Evolutionary conservation across 768 basidiomycete genomes (phyloP).

Genomic region (Pleurotus djamor): DNA sequence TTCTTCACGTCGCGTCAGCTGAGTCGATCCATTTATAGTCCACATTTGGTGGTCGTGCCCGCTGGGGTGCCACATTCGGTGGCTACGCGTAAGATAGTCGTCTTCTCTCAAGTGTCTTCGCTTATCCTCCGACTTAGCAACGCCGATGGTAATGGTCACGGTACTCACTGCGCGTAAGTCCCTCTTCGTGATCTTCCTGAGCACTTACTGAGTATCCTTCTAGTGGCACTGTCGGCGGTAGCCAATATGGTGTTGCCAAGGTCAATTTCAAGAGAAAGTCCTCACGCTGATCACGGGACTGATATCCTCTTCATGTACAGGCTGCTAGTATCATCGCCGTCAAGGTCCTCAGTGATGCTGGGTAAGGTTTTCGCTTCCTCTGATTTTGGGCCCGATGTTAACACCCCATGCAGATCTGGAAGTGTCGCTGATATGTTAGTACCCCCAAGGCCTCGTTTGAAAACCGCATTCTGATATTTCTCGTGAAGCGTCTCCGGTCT

Average conservation of each 20-base stretch:
- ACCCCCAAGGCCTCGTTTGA: neutral
- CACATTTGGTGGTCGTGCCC: slow-evolving; percentile 39
- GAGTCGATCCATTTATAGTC: slow-evolving; percentile 13
- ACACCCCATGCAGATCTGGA: slow-evolving; percentile 3
- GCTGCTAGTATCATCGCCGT: slow-evolving; percentile 33
- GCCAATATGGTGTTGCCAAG: slow-evolving; percentile 31
- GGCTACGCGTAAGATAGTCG: slow-evolving; percentile 10
- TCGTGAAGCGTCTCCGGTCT: slow-evolving; percentile 24
- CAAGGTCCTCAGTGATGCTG: slow-evolving; percentile 35
- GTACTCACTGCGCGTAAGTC: slow-evolving; percentile 36
- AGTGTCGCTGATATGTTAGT: slow-evolving; percentile 22
- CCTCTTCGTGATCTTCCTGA: neutral
- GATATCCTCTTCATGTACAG: neutral
- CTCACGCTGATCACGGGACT: neutral
- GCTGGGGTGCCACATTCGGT: slow-evolving; percentile 35
- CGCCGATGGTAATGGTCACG: slow-evolving; percentile 40
- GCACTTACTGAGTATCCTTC: neutral
- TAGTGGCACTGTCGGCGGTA: slow-evolving; percentile 32
- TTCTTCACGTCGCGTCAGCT: neutral
- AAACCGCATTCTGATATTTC: neutral
- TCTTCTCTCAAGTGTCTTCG: no score
- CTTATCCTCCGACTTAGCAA: neutral
- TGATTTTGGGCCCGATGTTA: neutral
- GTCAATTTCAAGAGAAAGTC: neutral
- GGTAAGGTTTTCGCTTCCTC: slow-evolving; percentile 14